Percentiles rank a stretch among this genome's conserved stretches.
These are phyloP conservation scores for Alternaria viburni DNA, from an alignment of 2,329 filamentous ascomycete genomes.

Conservation along the genomic window DNA sequence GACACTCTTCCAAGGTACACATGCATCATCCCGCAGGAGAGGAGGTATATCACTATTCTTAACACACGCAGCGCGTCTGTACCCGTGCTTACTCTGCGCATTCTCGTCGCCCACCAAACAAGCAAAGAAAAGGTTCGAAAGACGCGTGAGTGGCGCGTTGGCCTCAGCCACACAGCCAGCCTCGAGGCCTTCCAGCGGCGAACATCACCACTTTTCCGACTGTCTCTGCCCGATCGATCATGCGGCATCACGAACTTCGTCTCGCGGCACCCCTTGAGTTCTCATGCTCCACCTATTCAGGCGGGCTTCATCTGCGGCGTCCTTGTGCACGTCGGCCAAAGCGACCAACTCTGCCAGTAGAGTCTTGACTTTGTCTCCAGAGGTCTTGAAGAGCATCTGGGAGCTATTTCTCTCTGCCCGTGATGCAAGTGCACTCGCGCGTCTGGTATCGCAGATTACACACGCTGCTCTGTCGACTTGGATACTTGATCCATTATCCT, in stretches of 20 bases:
- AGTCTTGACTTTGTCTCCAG: neutral
- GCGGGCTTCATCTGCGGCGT: neutral
- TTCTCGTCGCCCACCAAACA: neutral
- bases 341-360: neutral
- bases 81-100: neutral
- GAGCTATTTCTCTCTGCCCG: neutral
- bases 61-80: neutral
- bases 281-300: neutral
- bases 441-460: neutral
- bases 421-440: neutral
- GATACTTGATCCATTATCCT: neutral
- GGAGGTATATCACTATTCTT: neutral
- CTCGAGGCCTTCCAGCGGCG: neutral
- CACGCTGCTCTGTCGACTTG: neutral
- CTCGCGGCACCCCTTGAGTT: neutral
- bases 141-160: neutral
- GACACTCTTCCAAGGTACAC: constrained; percentile 1
- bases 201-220: neutral
- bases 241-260: neutral
- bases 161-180: neutral
- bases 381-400: neutral
- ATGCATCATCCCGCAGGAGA: constrained; percentile 1
- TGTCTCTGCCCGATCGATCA: neutral
- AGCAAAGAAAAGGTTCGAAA: neutral
- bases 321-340: neutral